phyloP scores from a whole-genome alignment of 2,329 filamentous ascomycete species.

The Epichloe brachyelytri region DNA sequence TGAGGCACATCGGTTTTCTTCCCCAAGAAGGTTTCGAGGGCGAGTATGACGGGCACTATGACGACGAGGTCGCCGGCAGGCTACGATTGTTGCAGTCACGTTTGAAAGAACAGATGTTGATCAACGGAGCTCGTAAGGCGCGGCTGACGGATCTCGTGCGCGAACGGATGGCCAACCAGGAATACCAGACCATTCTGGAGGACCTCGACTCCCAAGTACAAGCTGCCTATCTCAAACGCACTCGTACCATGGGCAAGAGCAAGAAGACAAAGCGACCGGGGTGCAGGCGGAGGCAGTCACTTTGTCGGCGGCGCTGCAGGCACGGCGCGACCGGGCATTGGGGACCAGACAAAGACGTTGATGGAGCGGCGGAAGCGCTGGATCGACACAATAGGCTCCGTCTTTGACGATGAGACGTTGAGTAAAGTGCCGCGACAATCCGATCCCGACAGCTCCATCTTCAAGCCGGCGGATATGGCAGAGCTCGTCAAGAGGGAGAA shows the following conservation, averaged over 20 bases:
- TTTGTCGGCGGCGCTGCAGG: conserved; percentile 44
- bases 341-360: conserved; percentile 77
- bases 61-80: conserved; percentile 87
- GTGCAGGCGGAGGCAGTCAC: conserved; percentile 60
- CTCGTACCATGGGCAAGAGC: conserved; percentile 83
- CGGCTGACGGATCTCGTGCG: conserved; percentile 77
- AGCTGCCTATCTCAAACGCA: conserved; percentile 89
- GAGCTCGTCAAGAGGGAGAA: conserved; percentile 62
- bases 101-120: conserved; percentile 68
- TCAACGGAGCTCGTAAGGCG: conserved; percentile 84
- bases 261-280: conserved; percentile 79
- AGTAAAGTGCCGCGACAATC: conserved; percentile 53
- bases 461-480: conserved; percentile 59
- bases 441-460: conserved; percentile 58
- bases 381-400: conserved; percentile 81
- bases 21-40: conserved; percentile 50
- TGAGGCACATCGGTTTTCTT: conserved; percentile 81
- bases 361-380: conserved; percentile 87
- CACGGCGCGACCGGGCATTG: conserved; percentile 66
- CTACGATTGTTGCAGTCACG: conserved; percentile 74
- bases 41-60: conserved; percentile 79
- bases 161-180: conserved; percentile 89
- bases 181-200: conserved; percentile 93
- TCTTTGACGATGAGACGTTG: conserved; percentile 74
- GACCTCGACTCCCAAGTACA: conserved; percentile 93